A percentile compares a stretch with the other conserved stretches of the same genome.
These are phyloP conservation scores for Schizosaccharomyces cryophilus DNA, from an alignment of 805 yeast species.

Conservation along the genomic window DNA sequence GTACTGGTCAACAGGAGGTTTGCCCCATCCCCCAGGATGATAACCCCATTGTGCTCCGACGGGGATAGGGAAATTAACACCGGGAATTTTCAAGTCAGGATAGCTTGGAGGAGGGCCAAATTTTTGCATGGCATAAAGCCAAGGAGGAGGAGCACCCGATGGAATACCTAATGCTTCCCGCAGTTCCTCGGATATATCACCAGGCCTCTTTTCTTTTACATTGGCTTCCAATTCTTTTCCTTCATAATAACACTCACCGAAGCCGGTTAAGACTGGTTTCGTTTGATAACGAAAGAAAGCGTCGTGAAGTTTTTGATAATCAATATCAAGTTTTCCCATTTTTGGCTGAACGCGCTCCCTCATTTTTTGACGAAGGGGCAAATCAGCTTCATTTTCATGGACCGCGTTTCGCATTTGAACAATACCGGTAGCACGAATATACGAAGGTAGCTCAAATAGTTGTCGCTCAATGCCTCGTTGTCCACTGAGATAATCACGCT, in stretches of 20 bases:
- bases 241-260: constrained; percentile 63
- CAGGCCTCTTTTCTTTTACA: constrained; percentile 31
- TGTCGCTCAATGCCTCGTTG: constrained; percentile 40
- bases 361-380: constrained; percentile 42
- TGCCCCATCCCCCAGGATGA: constrained; percentile 19
- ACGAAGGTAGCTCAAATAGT: constrained; percentile 57
- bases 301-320: constrained; percentile 54
- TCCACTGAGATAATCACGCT: constrained; percentile 46
- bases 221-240: constrained; percentile 33
- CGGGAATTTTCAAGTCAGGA: constrained; percentile 36
- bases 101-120: constrained; percentile 72
- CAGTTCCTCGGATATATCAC: constrained; percentile 36
- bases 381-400: constrained; percentile 19
- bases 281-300: constrained; percentile 69
- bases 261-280: constrained; percentile 41
- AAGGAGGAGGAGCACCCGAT: constrained; percentile 42
- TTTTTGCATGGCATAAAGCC: constrained; percentile 46
- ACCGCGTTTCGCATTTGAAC: constrained; percentile 55
- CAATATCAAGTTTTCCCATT: constrained; percentile 64
- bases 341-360: constrained; percentile 76
- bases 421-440: constrained; percentile 62
- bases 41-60: constrained; percentile 18
- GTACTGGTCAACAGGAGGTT: constrained; percentile 16
- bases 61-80: constrained; percentile 21
- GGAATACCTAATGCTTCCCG: constrained; percentile 45